Percentiles rank a stretch among this genome's conserved stretches.
phyloP scores from a whole-genome alignment of 225 moss, liverwort and hornwort species.

The Pseudisothecium myosuroides region DNA sequence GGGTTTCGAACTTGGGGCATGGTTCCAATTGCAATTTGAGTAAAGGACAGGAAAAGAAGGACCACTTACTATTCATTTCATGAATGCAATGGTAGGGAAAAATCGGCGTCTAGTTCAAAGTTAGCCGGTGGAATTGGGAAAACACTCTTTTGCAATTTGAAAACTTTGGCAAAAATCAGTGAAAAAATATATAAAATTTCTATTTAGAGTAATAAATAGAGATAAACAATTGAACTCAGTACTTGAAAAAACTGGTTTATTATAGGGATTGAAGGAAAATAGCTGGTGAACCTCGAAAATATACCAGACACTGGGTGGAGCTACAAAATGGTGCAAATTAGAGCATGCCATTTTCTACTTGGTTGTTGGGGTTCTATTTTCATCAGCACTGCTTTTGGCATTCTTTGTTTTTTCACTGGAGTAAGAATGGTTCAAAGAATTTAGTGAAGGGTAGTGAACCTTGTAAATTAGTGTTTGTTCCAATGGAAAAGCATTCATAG shows the following conservation, averaged over 20 bases:
- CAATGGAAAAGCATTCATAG: background rate
- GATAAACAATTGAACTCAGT: accelerated
- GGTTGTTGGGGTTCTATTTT: background rate
- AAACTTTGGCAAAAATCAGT: accelerated
- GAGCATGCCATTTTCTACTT: background rate
- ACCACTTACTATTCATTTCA: background rate
- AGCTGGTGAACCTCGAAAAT: background rate
- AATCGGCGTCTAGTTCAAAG: accelerated
- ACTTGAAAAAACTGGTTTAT: background rate
- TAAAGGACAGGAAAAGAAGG: accelerated
- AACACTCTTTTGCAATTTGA: background rate
- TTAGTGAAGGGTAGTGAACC: background rate
- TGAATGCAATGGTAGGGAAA: background rate
- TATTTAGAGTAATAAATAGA: background rate
- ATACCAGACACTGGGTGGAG: background rate
- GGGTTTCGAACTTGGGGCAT: background rate
- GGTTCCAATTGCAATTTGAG: background rate
- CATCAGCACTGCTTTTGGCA: background rate
- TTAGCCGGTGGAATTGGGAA: background rate
- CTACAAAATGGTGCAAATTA: background rate
- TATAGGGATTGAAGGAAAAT: background rate
- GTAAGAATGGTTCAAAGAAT: too few relatives aligned
- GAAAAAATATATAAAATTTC: background rate
- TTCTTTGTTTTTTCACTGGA: background rate
- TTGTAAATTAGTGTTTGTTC: background rate